phyloP scores from a whole-genome alignment of 192 early-diverging fungal species.

The Coemansia sp. region DNA sequence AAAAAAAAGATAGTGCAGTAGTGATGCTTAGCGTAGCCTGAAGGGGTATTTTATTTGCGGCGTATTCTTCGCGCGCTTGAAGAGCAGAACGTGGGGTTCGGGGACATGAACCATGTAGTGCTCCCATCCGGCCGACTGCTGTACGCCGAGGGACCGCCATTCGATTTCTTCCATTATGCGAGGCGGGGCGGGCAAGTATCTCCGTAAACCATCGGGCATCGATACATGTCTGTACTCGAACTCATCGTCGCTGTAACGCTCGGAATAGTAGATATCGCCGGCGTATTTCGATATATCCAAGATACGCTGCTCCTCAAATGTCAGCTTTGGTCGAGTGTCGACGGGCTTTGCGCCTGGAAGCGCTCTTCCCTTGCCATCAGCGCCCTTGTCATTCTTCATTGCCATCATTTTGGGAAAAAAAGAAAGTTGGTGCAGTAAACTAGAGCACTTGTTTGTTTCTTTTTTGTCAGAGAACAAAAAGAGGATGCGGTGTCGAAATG shows the following conservation, averaged over 20 bases:
- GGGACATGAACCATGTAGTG: constrained; percentile 53
- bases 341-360: neutral
- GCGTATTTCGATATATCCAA: constrained; percentile 30
- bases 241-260: constrained; percentile 49
- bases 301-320: constrained; percentile 23
- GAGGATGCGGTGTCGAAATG: neutral
- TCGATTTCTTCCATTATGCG: constrained; percentile 42
- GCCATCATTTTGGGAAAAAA: constrained; percentile 19
- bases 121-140: constrained; percentile 50
- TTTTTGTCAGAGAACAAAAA: neutral
- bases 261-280: constrained; percentile 43
- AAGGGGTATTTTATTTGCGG: constrained; percentile 21
- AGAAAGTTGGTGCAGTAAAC: neutral
- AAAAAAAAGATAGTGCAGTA: too few species aligned
- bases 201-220: constrained; percentile 41
- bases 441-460: neutral
- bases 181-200: constrained; percentile 42
- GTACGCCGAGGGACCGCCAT: constrained; percentile 43
- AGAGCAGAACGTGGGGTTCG: constrained; percentile 52
- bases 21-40: neutral
- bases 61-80: constrained; percentile 37
- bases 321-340: constrained; percentile 1
- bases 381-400: constrained; percentile 24
- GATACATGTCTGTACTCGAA: constrained; percentile 51
- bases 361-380: neutral